Percentiles rank a stretch among this genome's conserved stretches.
Conservation (phyloP, 2,329 filamentous ascomycete species). For the Aspergillus sp. region DNA sequence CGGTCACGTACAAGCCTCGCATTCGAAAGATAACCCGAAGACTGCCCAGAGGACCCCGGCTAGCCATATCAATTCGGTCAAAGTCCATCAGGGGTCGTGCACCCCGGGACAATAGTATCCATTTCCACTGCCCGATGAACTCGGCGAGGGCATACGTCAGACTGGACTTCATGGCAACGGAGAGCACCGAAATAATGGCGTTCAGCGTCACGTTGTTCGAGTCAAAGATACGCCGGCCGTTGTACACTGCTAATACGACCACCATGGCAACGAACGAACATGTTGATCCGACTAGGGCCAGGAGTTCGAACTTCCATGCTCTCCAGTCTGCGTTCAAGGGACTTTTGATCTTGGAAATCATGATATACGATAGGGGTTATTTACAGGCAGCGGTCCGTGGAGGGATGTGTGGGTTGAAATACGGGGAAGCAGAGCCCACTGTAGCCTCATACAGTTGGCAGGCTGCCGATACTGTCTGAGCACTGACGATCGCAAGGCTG, state of each 20-base stretch:
- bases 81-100: not conserved
- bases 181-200: not conserved
- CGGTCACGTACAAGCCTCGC: not conserved
- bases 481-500: not conserved
- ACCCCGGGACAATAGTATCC: not conserved
- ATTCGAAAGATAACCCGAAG: not conserved
- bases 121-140: not conserved
- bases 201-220: not conserved
- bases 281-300: not conserved
- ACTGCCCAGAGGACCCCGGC: not conserved
- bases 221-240: not conserved
- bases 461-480: not conserved
- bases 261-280: not conserved
- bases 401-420: not conserved
- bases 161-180: not conserved
- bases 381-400: not conserved
- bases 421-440: not conserved
- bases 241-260: not conserved
- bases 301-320: not conserved
- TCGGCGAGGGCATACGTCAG: not conserved
- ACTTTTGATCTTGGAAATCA: not conserved
- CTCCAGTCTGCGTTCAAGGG: not conserved
- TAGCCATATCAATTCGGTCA: not conserved
- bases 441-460: not conserved
- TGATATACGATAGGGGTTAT: not conserved